Percentiles rank a stretch among this genome's conserved stretches.
phyloP scores from a whole-genome alignment of 169 alveolate species.

The Cryptosporidium bovis region DNA sequence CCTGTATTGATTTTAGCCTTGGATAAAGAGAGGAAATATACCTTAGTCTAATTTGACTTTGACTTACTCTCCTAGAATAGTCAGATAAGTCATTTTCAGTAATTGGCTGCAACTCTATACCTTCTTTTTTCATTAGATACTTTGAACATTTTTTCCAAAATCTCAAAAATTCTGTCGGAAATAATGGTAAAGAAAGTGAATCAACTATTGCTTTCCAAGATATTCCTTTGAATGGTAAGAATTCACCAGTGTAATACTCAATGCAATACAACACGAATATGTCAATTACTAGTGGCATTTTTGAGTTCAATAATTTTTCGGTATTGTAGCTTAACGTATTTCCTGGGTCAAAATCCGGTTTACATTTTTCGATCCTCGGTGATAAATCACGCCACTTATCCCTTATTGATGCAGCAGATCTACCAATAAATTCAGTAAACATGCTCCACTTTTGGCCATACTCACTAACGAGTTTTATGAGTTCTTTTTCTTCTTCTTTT shows the following conservation, averaged over 20 bases:
- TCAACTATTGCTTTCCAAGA: slow-evolving; percentile 68
- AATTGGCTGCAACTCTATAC: slow-evolving; percentile 7
- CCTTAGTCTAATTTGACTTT: slow-evolving; percentile 60
- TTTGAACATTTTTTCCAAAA: slow-evolving; percentile 66
- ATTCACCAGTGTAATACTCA: slow-evolving; percentile 60
- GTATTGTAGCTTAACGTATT: not conserved
- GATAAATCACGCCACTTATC: slow-evolving; percentile 73
- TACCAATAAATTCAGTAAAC: slow-evolving; percentile 62
- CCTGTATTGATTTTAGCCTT: slow-evolving; percentile 30
- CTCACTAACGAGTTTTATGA: slow-evolving; percentile 45
- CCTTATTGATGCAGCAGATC: slow-evolving; percentile 73
- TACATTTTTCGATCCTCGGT: slow-evolving; percentile 3
- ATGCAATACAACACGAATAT: slow-evolving; percentile 60
- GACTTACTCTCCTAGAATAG: slow-evolving; percentile 43
- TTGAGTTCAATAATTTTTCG: slow-evolving; percentile 28
- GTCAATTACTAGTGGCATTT: slow-evolving; percentile 57
- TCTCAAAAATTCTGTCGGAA: slow-evolving; percentile 34
- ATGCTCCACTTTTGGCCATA: slow-evolving; percentile 64
- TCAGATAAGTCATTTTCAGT: slow-evolving; percentile 18
- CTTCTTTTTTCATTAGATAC: slow-evolving; percentile 5
- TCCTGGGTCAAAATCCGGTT: not conserved
- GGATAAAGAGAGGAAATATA: slow-evolving; percentile 66
- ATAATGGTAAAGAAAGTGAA: slow-evolving; percentile 20
- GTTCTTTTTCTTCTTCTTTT: slow-evolving; percentile 65
- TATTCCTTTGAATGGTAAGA: slow-evolving; percentile 57